Evolutionary conservation across 2,329 filamentous ascomycete species (phyloP).

Genomic region (Fusarium avenaceum): DNA sequence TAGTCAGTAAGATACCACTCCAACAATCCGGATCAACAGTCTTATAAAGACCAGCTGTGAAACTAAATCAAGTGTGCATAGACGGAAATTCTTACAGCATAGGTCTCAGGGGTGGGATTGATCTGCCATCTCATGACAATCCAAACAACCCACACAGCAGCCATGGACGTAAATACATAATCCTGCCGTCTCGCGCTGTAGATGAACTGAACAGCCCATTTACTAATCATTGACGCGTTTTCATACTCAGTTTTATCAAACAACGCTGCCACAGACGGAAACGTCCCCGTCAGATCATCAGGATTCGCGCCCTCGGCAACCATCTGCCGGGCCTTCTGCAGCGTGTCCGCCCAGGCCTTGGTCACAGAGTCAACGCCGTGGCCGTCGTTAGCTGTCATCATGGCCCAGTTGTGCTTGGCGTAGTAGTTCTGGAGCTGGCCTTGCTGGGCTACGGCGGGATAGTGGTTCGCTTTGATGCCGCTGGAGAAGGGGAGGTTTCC

Average conservation of each 20-base stretch:
- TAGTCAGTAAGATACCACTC: not conserved
- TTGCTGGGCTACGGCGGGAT: slow-evolving; percentile 18
- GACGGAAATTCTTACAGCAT: slow-evolving; percentile 4
- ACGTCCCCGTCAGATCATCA: slow-evolving; percentile 18
- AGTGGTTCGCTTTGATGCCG: slow-evolving; percentile 36
- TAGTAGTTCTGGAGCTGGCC: slow-evolving; percentile 26
- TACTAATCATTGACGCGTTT: slow-evolving; percentile 23
- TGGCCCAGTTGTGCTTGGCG: slow-evolving; percentile 25
- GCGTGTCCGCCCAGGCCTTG: slow-evolving; percentile 28
- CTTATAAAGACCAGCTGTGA: no score
- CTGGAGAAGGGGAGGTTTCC: slow-evolving; percentile 36
- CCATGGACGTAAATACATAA: slow-evolving; percentile 25
- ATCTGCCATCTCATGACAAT: slow-evolving; percentile 26
- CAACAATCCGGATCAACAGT: no score
- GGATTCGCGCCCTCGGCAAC: slow-evolving; percentile 8
- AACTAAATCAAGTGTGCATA: no score
- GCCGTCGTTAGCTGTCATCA: slow-evolving; percentile 33
- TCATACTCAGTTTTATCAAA: slow-evolving; percentile 33
- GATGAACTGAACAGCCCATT: slow-evolving; percentile 37
- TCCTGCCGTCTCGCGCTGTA: slow-evolving; percentile 19
- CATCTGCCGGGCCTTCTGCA: slow-evolving; percentile 21
- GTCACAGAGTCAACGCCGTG: slow-evolving; percentile 25
- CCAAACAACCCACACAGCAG: slow-evolving; percentile 26
- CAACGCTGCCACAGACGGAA: slow-evolving; percentile 23
- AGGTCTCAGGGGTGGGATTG: slow-evolving; percentile 21